phyloP scores from a whole-genome alignment of 768 basidiomycete genomes.

The Russula emetica region DNA sequence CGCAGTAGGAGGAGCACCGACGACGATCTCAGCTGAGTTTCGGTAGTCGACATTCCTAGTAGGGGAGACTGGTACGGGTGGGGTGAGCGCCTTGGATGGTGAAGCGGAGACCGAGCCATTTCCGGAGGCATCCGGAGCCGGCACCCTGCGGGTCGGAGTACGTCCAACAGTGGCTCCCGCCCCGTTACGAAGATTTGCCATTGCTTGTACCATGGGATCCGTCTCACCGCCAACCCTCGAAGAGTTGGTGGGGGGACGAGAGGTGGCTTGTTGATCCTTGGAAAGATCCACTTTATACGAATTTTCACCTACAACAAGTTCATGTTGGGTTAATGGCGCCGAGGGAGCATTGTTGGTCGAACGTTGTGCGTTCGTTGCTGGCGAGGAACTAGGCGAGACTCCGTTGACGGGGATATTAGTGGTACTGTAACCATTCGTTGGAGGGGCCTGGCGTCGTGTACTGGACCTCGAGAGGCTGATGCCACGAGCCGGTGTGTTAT shows the following conservation, averaged over 20 bases:
- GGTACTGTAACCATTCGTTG: conserved; percentile 4
- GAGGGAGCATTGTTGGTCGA: not conserved
- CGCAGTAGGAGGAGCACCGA: conserved; percentile 61
- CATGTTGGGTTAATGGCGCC: conserved; percentile 31
- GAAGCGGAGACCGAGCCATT: conserved; percentile 10
- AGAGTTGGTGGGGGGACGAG: conserved; percentile 1
- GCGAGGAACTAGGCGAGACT: conserved; percentile 21
- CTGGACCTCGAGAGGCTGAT: conserved; percentile 34
- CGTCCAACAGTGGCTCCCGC: conserved; percentile 34
- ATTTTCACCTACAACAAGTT: conserved; percentile 64
- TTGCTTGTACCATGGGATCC: conserved; percentile 40
- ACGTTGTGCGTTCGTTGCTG: conserved; percentile 3
- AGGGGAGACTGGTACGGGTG: conserved; percentile 29
- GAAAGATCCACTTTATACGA: conserved; percentile 63
- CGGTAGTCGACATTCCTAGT: conserved; percentile 56
- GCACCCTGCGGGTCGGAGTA: conserved; percentile 29
- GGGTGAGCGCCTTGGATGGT: conserved; percentile 19
- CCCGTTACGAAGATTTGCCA: conserved; percentile 34
- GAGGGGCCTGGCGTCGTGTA: conserved; percentile 22
- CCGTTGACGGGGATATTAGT: conserved; percentile 10
- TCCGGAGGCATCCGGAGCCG: conserved; percentile 13
- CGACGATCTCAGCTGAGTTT: conserved; percentile 69
- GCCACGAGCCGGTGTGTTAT: conserved; percentile 33
- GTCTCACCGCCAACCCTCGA: conserved; percentile 34
- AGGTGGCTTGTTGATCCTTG: conserved; percentile 57